Base-by-base conservation (phyloP, 1,139 yeast genomes). In the Wickerhamomyces sp. region DNA sequence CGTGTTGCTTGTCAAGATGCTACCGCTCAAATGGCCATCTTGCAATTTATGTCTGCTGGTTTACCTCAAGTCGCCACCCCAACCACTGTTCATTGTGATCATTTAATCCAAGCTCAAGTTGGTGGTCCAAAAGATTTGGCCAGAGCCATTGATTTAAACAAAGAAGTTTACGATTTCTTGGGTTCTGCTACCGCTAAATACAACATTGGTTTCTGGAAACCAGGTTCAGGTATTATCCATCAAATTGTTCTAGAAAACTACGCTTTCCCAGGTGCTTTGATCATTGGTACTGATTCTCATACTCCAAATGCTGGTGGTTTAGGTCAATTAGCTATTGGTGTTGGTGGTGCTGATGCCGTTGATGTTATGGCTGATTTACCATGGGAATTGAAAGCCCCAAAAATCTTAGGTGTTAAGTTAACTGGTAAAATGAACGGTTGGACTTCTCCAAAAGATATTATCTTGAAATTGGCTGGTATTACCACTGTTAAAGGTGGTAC, bases 1-100 rank as follows among this genome's bases (percentile, higher is more conserved):
- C 88, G 99, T 76, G 98, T 93, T 62, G 98, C 99, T 51, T 91
- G 97, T 80, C 99, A 93, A 78, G 99, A 93, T 79, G 99, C 99
- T 60, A 91, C 98, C 55, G 99, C 99, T 59, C 99, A 93, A 76
- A 93, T 93, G 99, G 98, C 98, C 58, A 88, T 93, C 63, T 78
- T 93, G 67, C 99, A 93, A 78, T 91, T 91, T 73, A 91, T 91
- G 97, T 85, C 96, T 58, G 96, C 96, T 57, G 95, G 95, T 65
- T 74, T 93, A 78, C 95, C 95, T 55, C 78, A 79, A 61, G 97
- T 90, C 49, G 96, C 96, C 54, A 90, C 95, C 59, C 99, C 99
- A 59, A 83, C 96, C 57, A 89, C 98, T 50, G 97, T 93, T 54
- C 99, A 93, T 78, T 93, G 99, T 81, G 99, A 93, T 70, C 99